These are phyloP conservation scores for Allomyces javanicus DNA, from an alignment of 192 early-diverging fungal species.

Conservation along the genomic window DNA sequence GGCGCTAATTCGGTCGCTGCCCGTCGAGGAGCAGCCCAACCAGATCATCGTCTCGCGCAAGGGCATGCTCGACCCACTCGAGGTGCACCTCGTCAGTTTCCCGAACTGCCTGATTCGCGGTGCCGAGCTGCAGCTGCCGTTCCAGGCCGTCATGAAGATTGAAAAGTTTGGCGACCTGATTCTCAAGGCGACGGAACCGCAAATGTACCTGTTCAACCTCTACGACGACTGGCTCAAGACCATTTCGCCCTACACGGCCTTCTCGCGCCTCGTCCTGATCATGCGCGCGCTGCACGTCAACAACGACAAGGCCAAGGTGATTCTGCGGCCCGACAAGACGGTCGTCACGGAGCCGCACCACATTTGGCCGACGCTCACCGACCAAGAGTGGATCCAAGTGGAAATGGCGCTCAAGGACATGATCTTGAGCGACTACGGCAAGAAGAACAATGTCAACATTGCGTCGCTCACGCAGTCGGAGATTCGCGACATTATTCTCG, in stretches of 20 bases:
- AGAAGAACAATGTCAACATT: constrained; percentile 98
- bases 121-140: constrained; percentile 88
- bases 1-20: constrained; percentile 91
- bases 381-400: constrained; percentile 94
- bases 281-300: constrained; percentile 94
- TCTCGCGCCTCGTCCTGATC: constrained; percentile 90
- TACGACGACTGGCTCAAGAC: constrained; percentile 96
- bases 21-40: constrained; percentile 98
- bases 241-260: constrained; percentile 92
- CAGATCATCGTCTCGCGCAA: constrained; percentile 98
- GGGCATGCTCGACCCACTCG: constrained; percentile 98
- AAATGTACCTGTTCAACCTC: constrained; percentile 75
- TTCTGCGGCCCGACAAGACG: constrained; percentile 81
- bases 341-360: constrained; percentile 88
- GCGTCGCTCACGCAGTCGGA: constrained; percentile 89
- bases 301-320: constrained; percentile 92
- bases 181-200: constrained; percentile 91
- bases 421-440: constrained; percentile 95
- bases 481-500: constrained; percentile 95
- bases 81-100: constrained; percentile 86
- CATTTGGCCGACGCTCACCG: constrained; percentile 90
- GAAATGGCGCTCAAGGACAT: constrained; percentile 89
- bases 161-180: constrained; percentile 99
- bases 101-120: constrained; percentile 99
- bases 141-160: constrained; percentile 92